Base-by-base conservation (phyloP, 2,329 filamentous ascomycete genomes). In the Ophiostoma angusticollis region DNA sequence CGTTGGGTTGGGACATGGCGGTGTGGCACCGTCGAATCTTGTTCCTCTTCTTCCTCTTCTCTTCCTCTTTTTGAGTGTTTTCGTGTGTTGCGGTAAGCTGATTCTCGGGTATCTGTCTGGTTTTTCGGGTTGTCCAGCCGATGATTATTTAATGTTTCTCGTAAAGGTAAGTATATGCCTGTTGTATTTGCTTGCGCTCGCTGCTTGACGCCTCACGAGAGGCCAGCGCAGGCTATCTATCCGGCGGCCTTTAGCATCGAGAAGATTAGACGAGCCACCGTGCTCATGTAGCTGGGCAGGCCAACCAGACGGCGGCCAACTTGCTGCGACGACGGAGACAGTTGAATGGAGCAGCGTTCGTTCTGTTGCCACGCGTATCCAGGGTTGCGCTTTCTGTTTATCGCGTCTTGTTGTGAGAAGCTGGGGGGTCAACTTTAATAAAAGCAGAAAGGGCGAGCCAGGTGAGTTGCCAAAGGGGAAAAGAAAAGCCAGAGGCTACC, bases 181-280 rank as follows among this genome's bases (percentile, higher is more conserved):
- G 28, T 18, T 36, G 21, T 31, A 18, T 31, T 24, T 27, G 21
- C 24, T 12, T 33, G 27, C 31, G 31, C 31, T 40, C 32, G 38
- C 21, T 36, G 28, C 56, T 59, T 54, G 52, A 54, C 56, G 57
- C 59, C 61, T 62, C 60, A 49, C 45, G 45, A 52, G 59, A 62
- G 60, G 59, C 58, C 59, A 57, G 60, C 60, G 58, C 55, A 59
- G 57, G 59, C 52, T 57, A 53, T 49, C 48, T 53, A 46, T 53
- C 52, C 50, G 50, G 37, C 47, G 50, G 51, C 51, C 48, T n/a
- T n/a, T n/a, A n/a, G 56, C 60, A 63, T 63, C 50, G 54, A 49
- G 47, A 38, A 45, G 33, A 35, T 31, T 8, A 29, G 21, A 22
- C 34, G 35, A 21, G 18, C 21, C 27, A 35, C 22, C 14, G 18